Evolutionary conservation across 1,139 yeast species (phyloP), one percentile per base, ranked within the genome.

Genomic region (Pichia sp.): DNA sequence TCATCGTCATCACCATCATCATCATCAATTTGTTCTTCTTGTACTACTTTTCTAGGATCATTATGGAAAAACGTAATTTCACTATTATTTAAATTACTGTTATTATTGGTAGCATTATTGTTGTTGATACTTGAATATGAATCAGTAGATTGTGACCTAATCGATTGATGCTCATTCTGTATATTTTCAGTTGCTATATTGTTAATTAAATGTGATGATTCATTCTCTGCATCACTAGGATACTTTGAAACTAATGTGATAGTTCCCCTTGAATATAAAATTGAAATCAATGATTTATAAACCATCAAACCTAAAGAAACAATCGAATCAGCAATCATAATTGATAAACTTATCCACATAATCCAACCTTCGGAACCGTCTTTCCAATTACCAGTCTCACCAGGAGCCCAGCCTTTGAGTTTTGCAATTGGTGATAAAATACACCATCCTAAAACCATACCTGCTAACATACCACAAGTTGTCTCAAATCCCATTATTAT

Each of bases 321-420:
- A 13, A 88, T 71, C 4, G 96, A 86, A 63, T 92, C 98, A 45
- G 88, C 83, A 25, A 92, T 86, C 98, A 92, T 92, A 38, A 89
- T 89, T 34, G 96, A 82, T 57, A 92, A 74, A 64, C 95, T 83
- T 51, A 89, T 73, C 98, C 98, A 92, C 61, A 92, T 71, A 48
- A 92, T 87, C 98, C 98, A 92, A 15, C 98, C 98, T 62, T 92
- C 97, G 1, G 90, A 86, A 1, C 97, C 97, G 25, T 79, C 74
- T 57, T 86, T 82, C 96, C 97, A 92, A 65, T 89, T 96, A 58
- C 85, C 90, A 5, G 87, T 80, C 3, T 80, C 83, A 0, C 96
- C 97, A 0, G 92, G 83, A 0, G 95, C 94, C 97, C 97, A 92
- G 2, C 80, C 84, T 54, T 69, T 63, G 49, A 70, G 58, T 52